Evolutionary conservation across 2,329 filamentous ascomycete species (phyloP), one percentile per base, ranked within the genome.

Genomic region (Basipetospora sp.): DNA sequence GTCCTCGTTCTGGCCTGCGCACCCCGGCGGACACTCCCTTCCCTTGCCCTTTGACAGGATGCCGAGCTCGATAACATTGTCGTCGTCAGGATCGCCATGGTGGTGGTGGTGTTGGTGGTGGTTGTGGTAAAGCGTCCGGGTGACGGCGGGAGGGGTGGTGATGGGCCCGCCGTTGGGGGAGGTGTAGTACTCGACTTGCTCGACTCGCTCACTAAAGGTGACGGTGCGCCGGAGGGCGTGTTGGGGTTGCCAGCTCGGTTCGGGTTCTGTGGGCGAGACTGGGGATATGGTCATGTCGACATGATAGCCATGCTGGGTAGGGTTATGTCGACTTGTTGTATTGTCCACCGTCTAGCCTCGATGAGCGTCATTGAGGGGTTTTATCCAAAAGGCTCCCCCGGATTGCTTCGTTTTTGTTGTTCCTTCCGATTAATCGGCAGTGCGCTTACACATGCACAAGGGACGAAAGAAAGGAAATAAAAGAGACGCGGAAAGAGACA

Each of bases 291-390:
- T 29, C 34, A 36, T 36, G 34, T 29, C 34, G 34, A 9, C 34
- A 36, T 36, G 34, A 36, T 29, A 8, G 34, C 34, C 34, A 36
- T 36, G 16, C 34, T 19, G 34, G 27, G n/a, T n/a, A n/a, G n/a
- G n/a, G 20, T 3, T 11, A 14, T 26, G 19, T 15, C 33, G 16
- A 35, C 14, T 27, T 2, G n/a, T n/a, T n/a, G n/a, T n/a, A n/a
- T n/a, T n/a, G n/a, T n/a, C 4, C 20, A 13, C 11, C 20, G 19
- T 26, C 33, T 15, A 27, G 33, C 15, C 8, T 14, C 31, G n/a
- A 35, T 8, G 6, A 20, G 14, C 33, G 16, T 26, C 19, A 25
- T 25, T 6, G 15, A 9, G 32, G 8, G 26, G 32, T 25, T 14
- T 14, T 26, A 35, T 35, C 16, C n/a, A n/a, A n/a, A n/a, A n/a